Evolutionary conservation across 768 basidiomycete genomes (phyloP), one percentile per base, ranked within the genome.

Genomic region (Bullera alba): DNA sequence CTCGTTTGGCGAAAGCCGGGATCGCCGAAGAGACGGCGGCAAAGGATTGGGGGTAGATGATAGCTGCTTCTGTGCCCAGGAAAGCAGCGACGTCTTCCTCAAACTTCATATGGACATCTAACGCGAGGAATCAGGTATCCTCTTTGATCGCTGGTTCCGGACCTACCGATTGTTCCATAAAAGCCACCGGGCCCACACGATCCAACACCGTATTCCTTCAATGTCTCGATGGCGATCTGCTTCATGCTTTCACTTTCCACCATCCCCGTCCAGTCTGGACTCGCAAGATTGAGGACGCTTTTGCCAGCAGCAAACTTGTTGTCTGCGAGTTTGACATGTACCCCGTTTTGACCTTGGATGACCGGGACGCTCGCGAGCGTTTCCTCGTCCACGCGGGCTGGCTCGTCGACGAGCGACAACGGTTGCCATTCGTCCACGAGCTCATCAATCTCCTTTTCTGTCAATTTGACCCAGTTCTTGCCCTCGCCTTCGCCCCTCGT

Each of bases 101-200:
- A 51, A 93, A 74, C 27, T 85, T 79, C 69, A 87, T 83, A 69
- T 99, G 95, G 5, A 95, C 89, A 58, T 97, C 93, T 93, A 54
- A 28, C 42, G 25, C 22, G 6, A 14, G 16, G 34, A 19, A 49
- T 39, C 4, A 12, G 14, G n/a, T 35, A 7, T 21, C 35, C 25
- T 16, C 23, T 17, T n/a, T 34, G 28, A 28, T 16, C 3, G 29
- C 19, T 39, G 6, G 16, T 12, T 16, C 15, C 5, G 28, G 29
- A 76, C 84, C 49, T 54, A 92, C 91, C 92, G 38, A 95, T 77
- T 2, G 87, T 93, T 14, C 93, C 93, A 70, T 97, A 97, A 76
- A 99, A 99, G 10, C 91, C 90, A 25, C 91, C 84, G 32, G 95
- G 95, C 2, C 93, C 93, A 65, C 95, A 99, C 56, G 85, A 87